Evolutionary conservation across 208 protist species (phyloP).

Genomic region (Trypanosoma avium): DNA sequence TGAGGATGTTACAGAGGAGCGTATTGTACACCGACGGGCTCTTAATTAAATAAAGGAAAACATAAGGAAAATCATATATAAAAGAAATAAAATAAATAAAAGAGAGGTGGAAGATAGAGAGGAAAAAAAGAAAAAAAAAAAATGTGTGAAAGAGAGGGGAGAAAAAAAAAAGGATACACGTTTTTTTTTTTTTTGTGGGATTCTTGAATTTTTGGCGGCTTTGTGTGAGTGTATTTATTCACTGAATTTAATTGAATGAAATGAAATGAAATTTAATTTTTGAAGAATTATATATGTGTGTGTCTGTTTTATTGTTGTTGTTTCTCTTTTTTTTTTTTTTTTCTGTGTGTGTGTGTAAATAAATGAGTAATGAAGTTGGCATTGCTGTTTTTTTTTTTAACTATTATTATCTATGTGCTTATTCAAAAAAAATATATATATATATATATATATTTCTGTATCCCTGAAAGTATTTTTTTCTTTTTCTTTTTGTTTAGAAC

Average conservation of each 20-base stretch:
- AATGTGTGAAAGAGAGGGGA: too few relatives aligned
- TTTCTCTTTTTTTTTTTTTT: slow-evolving; percentile 9
- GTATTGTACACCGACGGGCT: slow-evolving; percentile 38
- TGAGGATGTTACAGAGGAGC: slow-evolving; percentile 77
- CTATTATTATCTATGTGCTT: neutral
- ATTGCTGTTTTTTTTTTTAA: neutral
- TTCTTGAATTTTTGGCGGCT: too few relatives aligned
- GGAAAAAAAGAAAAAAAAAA: neutral
- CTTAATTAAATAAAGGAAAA: slow-evolving; percentile 20
- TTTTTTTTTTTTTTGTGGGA: too few relatives aligned
- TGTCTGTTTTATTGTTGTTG: neutral
- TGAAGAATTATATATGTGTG: slow-evolving; percentile 5
- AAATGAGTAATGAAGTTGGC: neutral
- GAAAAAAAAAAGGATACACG: too few relatives aligned
- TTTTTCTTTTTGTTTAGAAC: neutral
- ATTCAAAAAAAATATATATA: neutral
- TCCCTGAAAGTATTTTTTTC: neutral
- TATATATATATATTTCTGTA: neutral
- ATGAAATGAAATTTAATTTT: too few relatives aligned
- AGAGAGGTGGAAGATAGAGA: neutral
- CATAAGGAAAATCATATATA: neutral
- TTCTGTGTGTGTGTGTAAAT: neutral
- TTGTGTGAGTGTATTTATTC: too few relatives aligned
- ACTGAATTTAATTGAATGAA: too few relatives aligned
- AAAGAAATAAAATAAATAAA: neutral